Evolutionary conservation across 139 green algal species (phyloP).

Genomic region (Eudorina sp.): DNA sequence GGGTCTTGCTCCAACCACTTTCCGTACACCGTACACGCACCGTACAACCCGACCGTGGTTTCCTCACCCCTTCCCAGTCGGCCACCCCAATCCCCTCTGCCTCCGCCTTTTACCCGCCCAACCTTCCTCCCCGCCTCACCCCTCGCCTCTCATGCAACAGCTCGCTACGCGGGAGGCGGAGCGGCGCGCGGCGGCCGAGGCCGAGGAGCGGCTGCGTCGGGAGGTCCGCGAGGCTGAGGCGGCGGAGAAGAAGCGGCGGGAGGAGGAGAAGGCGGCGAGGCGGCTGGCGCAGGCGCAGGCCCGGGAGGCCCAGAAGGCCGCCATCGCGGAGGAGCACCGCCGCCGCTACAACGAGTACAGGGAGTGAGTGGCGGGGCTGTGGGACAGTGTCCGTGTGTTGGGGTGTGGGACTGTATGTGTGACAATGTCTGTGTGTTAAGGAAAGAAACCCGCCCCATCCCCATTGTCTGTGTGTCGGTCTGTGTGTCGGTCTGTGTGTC

Average conservation of each 20-base stretch:
- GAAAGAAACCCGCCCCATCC: no score
- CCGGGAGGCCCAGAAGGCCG: conserved; percentile 20
- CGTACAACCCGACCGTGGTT: no score
- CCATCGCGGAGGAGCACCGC: conserved; percentile 33
- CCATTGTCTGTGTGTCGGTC: neutral
- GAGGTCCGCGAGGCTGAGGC: neutral
- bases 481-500: no score
- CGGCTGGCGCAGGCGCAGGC: neutral
- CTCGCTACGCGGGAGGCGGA: conserved; percentile 21
- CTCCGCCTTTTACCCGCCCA: no score
- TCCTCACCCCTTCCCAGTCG: no score
- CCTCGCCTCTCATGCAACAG: no score
- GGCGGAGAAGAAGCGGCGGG: neutral
- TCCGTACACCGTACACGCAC: no score
- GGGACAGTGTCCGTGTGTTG: neutral
- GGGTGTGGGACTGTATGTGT: no score
- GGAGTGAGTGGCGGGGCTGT: conserved; percentile 6
- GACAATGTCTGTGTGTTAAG: neutral
- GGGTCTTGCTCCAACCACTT: no score
- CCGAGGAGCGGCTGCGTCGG: neutral
- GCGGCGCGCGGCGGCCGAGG: neutral
- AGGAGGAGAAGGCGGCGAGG: neutral
- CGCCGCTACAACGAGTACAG: conserved; percentile 26
- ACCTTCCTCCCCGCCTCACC: no score
- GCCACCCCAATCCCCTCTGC: no score